Base-by-base conservation (phyloP, 148 eudicot genomes). In the Chenopodium album region DNA sequence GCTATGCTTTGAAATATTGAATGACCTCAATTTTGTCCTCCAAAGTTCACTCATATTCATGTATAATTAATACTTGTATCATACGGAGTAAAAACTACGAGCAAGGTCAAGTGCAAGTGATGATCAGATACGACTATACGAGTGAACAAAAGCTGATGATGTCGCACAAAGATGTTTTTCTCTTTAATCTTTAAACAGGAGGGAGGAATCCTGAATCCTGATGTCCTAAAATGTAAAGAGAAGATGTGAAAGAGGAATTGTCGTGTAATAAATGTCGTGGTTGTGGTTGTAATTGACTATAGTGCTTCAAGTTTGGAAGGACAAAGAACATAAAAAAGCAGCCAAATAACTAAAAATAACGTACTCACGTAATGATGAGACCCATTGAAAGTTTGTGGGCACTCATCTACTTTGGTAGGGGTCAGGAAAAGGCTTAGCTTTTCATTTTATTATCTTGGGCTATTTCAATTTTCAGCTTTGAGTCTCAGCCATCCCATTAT, bases 251-350 rank as follows among this genome's bases (percentile, higher is more conserved):
- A 62, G 7, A 7, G 23, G 1, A 19, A 3, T 62, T 62, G 26
- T 62, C 66, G 66, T 62, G 9, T 62, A 62, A 62, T 62, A 62
- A 28, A 20, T 62, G 66, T 23, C 11, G 66, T 62, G 26, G 5
- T 19, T 56, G 4, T 56, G 4, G 4, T 59, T 62, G 66, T 62
- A 19, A 56, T 56, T 22, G 28, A 31, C 32, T 31, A 31, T 31
- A 56, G 11, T 77, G 71, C 32, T 22, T 52, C 11, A 78, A 68
- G 19, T 70, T 69, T 7, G 28, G 67, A 70, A 69, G 67, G 81
- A 5, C 14, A 26, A 31, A 71, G 66, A 28, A 52, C 75, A 68
- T 73, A 68, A 28, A 31, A 31, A 78, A 78, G 65, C 67, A 19
- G 22, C 62, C 41, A 20, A 66, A 23, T 78, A 44, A 47, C 71